Base-by-base conservation (phyloP, 345 rosid genomes). In the Pistacia atlantica region DNA sequence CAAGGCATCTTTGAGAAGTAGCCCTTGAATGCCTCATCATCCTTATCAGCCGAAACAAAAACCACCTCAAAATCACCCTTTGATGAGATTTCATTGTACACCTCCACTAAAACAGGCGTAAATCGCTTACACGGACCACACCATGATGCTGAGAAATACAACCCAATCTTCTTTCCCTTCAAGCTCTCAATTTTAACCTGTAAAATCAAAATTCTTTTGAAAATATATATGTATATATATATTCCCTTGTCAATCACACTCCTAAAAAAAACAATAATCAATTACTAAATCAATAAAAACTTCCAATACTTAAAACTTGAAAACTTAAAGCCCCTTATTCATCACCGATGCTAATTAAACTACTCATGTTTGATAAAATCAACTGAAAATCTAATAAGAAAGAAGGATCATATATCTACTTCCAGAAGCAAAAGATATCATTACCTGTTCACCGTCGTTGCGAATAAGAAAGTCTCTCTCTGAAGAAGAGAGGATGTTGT, bases 61-160 rank as follows among this genome's bases (percentile, higher is more conserved):
- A 89, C 68, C 77, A 87, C 64, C 92, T 94, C 97, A 37, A 92
- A 83, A 69, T 87, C 89, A 20, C 72, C 89, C 71, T 83, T 85
- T 25, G 25, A 25, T 25, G 25, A 25, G 81, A 92, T 83, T 51
- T 89, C 88, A 13, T 79, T 69, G 79, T 94, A 89, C 38, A 83
- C 85, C 71, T 94, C 91, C 2, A 81, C 79, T 60, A 94, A 77
- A 60, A 48, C 71, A 0, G 98, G 98, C 68, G 96, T 94, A 75
- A 92, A 92, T 2, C 51, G 75, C 8, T 52, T 85, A 83, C 98
- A 91, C 0, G 97, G 96, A 25, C 92, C 91, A 28, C 98, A 94
- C 97, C 97, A 92, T 11, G 88, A 87, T 10, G 94, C 98, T 11
- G 98, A 92, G 72, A 92, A 92, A 80, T 94, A 94, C 67, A 94